These are phyloP conservation scores for Tricladium varicosporioides DNA, from an alignment of 2,329 filamentous ascomycete genomes.

Conservation along the genomic window DNA sequence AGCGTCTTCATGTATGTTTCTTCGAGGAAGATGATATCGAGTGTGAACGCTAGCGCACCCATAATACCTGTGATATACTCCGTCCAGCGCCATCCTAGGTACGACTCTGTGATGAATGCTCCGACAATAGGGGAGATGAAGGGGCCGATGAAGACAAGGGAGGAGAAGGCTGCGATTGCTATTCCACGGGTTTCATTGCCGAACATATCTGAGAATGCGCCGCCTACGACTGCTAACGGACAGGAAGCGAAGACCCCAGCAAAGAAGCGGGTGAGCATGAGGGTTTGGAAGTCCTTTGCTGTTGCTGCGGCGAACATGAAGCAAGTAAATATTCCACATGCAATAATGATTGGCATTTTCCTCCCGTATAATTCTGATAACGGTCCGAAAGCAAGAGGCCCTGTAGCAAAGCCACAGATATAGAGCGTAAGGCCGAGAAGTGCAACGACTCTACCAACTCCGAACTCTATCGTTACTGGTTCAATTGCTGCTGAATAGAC, in stretches of 20 bases:
- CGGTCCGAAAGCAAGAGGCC: conserved; percentile 27
- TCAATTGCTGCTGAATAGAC: conserved; percentile 36
- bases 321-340: conserved; percentile 41
- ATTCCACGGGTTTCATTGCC: conserved; percentile 56
- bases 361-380: conserved; percentile 19
- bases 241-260: conserved; percentile 50
- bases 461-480: conserved; percentile 36
- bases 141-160: conserved; percentile 36
- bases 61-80: conserved; percentile 53
- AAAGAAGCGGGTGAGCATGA: conserved; percentile 54
- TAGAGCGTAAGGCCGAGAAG: conserved; percentile 41
- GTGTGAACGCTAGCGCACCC: conserved; percentile 37
- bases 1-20: conserved; percentile 51
- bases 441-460: conserved; percentile 40
- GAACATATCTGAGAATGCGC: conserved; percentile 63
- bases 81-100: conserved; percentile 57
- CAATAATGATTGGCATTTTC: conserved; percentile 7
- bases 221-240: conserved; percentile 48
- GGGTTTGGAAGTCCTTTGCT: conserved; percentile 50
- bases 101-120: conserved; percentile 39
- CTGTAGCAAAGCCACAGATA: conserved; percentile 33
- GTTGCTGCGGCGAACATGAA: conserved; percentile 55
- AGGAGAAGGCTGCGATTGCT: conserved; percentile 63
- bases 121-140: conserved; percentile 35
- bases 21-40: conserved; percentile 43